Percentiles rank a stretch among this genome's conserved stretches.
phyloP scores from a whole-genome alignment of 73 alveolate species.

The Paramecium octaurelia region DNA sequence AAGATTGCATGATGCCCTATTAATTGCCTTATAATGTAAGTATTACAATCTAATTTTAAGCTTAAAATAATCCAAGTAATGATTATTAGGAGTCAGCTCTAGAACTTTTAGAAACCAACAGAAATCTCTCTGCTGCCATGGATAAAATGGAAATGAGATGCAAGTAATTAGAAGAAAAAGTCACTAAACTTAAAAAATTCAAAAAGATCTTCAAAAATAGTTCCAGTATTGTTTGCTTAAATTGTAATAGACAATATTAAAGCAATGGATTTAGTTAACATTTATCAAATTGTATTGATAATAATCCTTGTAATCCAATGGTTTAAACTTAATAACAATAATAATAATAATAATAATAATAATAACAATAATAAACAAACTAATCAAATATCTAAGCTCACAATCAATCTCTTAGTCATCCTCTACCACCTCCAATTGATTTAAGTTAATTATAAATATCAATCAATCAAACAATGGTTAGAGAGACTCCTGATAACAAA shows the following conservation, averaged over 20 bases:
- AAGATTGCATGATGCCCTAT: slow-evolving; percentile 58
- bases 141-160: slow-evolving; percentile 71
- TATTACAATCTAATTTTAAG: neutral
- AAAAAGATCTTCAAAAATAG: slow-evolving; percentile 61
- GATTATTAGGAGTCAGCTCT: slow-evolving; percentile 44
- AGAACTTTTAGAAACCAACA: slow-evolving; percentile 62
- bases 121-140: slow-evolving; percentile 65
- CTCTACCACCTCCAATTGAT: slow-evolving; percentile 47
- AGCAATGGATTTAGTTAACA: slow-evolving; percentile 47
- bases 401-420: neutral
- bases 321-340: neutral
- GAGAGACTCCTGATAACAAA: slow-evolving; percentile 66
- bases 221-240: slow-evolving; percentile 51
- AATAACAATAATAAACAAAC: neutral
- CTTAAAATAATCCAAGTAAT: neutral
- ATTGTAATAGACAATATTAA: slow-evolving; percentile 54
- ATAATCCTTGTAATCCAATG: neutral
- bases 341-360: neutral
- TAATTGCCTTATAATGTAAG: slow-evolving; percentile 54
- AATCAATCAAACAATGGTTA: slow-evolving; percentile 60
- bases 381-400: neutral
- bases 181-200: slow-evolving; percentile 57
- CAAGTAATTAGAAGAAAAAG: slow-evolving; percentile 64
- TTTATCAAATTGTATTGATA: slow-evolving; percentile 35
- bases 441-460: slow-evolving; percentile 48